Evolutionary conservation across 495 filamentous ascomycete species (phyloP).

Genomic region (Oleoguttula mirabilis): DNA sequence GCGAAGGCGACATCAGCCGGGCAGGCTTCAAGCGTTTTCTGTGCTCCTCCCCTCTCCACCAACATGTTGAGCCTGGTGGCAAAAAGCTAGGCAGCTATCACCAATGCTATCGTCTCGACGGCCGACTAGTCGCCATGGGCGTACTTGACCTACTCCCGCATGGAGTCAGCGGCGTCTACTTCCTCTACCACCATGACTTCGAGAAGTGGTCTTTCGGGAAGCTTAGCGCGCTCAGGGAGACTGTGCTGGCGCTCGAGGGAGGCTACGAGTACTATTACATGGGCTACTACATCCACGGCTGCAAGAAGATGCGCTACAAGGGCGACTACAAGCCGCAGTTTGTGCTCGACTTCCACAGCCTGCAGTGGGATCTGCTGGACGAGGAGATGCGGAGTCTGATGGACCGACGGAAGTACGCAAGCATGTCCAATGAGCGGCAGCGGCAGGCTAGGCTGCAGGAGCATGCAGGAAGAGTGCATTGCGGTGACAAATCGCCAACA

Average conservation of each 20-base stretch:
- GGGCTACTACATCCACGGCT: slow-evolving; percentile 64
- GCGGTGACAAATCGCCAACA: background rate
- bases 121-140: slow-evolving; percentile 72
- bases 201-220: slow-evolving; percentile 76
- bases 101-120: slow-evolving; percentile 88
- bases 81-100: slow-evolving; percentile 78
- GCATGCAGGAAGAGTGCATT: slow-evolving; percentile 8
- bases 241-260: slow-evolving; percentile 61
- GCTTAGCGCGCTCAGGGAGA: slow-evolving; percentile 74
- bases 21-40: slow-evolving; percentile 71
- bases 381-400: slow-evolving; percentile 52
- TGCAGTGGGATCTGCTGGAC: slow-evolving; percentile 65
- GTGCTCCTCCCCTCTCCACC: slow-evolving; percentile 62
- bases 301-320: slow-evolving; percentile 82
- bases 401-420: slow-evolving; percentile 54
- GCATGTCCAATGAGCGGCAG: slow-evolving; percentile 44
- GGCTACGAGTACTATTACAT: slow-evolving; percentile 67
- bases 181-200: slow-evolving; percentile 78
- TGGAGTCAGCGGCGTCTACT: slow-evolving; percentile 86
- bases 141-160: slow-evolving; percentile 81
- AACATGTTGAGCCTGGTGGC: slow-evolving; percentile 30
- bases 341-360: slow-evolving; percentile 65
- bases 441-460: background rate
- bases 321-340: slow-evolving; percentile 73
- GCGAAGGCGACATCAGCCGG: slow-evolving; percentile 49